Base-by-base conservation (phyloP, 345 rosid genomes). In the Cardamine chenopodiifolia region DNA sequence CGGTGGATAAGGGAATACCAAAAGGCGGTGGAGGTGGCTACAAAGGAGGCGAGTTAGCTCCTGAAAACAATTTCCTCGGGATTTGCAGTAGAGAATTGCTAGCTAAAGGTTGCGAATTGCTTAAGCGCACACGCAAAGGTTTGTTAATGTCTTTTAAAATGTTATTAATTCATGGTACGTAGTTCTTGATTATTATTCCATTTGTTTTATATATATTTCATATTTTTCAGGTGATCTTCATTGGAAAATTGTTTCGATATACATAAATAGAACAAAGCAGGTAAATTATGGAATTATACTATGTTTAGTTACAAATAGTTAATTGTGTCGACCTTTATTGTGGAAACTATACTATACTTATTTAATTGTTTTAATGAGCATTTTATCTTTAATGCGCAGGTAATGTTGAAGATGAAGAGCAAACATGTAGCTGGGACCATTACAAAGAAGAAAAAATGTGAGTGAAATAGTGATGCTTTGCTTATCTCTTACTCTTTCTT, bases 61-160 rank as follows among this genome's bases (percentile, higher is more conserved):
- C 90, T 0, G 98, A 86, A 73, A 94, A 90, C 44, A 90, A 90
- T 77, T 90, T 92, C 80, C 78, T 92, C 1, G 99, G 96, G 2
- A 82, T 83, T 31, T 89, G 92, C 74, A 89, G 88, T 52, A 90
- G 87, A 73, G 99, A 95, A 76, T 79, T 86, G 81, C 85, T 95
- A 17, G 97, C 98, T 25, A 95, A 91, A 86, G 99, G 99, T 15
- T 85, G 94, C 15, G 99, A 92, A 78, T 86, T 95, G 58, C 97
- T 95, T 66, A 95, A 95, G 71, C 96, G 96, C 72, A 95, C 99
- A 37, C 94, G 99, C 19, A 83, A 85, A 87, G 99, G 99, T 95
- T 70, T 53, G 50, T 63, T 47, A 32, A 34, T 84, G n/a, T 53
- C 50, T 56, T 65, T 13, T 34, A 57, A 14, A n/a, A 15, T 63